Evolutionary conservation across 805 yeast genomes (phyloP).

Genomic region (Saccharomycopsis fermentans): DNA sequence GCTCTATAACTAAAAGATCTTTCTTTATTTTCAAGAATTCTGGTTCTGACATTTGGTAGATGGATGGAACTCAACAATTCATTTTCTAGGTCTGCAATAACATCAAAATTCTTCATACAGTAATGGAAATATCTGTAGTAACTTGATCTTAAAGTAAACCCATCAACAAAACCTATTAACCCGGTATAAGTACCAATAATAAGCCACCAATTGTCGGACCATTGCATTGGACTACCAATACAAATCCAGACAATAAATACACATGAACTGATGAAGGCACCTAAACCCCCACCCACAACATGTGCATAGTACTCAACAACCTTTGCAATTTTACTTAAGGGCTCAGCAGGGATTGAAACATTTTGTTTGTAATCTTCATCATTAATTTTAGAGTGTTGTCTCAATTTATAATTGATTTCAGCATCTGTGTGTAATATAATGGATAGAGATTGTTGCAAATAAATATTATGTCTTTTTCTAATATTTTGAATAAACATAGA

Average conservation of each 20-base stretch:
- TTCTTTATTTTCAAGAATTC: background rate
- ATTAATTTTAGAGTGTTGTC: constrained; percentile 21
- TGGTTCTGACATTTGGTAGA: background rate
- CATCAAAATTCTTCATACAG: constrained; percentile 13
- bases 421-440: constrained; percentile 23
- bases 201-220: constrained; percentile 35
- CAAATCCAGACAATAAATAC: constrained; percentile 31
- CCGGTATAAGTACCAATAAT: constrained; percentile 40
- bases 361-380: constrained; percentile 20
- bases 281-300: constrained; percentile 34
- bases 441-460: constrained; percentile 21
- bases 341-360: constrained; percentile 19
- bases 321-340: constrained; percentile 20
- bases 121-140: constrained; percentile 23
- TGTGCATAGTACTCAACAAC: constrained; percentile 32
- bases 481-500: constrained; percentile 32
- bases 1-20: background rate
- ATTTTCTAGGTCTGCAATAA: constrained; percentile 24
- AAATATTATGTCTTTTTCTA: constrained; percentile 29
- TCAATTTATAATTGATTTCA: constrained; percentile 23
- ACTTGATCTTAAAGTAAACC: constrained; percentile 32
- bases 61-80: constrained; percentile 20
- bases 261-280: constrained; percentile 26
- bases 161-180: constrained; percentile 34
- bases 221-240: constrained; percentile 29